Percentiles rank a stretch among this genome's conserved stretches.
These are phyloP conservation scores for Laburnicola sp. DNA, from an alignment of 2,329 filamentous ascomycete species.

Conservation along the genomic window DNA sequence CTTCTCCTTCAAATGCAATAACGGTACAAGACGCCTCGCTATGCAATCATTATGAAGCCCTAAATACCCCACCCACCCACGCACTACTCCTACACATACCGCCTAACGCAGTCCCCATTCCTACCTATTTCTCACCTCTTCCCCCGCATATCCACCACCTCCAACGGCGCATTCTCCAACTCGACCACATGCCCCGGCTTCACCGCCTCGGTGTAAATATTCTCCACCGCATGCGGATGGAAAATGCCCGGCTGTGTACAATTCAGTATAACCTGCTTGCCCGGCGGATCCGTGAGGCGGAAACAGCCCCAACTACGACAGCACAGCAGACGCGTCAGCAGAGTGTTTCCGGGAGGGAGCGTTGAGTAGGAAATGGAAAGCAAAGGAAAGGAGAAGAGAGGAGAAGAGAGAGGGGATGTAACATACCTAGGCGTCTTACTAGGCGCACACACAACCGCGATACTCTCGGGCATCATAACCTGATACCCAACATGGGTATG, in stretches of 20 bases:
- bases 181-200: constrained; percentile 63
- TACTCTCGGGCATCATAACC: constrained; percentile 92
- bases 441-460: constrained; percentile 95
- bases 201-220: constrained; percentile 76
- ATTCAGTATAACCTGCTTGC: constrained; percentile 78
- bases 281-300: constrained; percentile 88
- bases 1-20: too few relatives aligned
- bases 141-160: constrained; percentile 64
- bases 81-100: too few relatives aligned
- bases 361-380: too few relatives aligned
- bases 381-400: too few relatives aligned
- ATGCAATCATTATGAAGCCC: too few relatives aligned
- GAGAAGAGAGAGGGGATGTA: constrained; percentile 1
- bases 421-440: constrained; percentile 73
- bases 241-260: constrained; percentile 81
- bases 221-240: constrained; percentile 71
- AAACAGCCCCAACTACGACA: constrained; percentile 81
- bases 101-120: too few relatives aligned
- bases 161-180: constrained; percentile 60
- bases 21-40: too few relatives aligned
- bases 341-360: too few relatives aligned
- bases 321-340: too few relatives aligned
- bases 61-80: too few relatives aligned
- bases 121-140: constrained; percentile 21
- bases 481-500: constrained; percentile 96